Conservation (phyloP, 306 rosid species). For the Dalbergia cochinchinensis region DNA sequence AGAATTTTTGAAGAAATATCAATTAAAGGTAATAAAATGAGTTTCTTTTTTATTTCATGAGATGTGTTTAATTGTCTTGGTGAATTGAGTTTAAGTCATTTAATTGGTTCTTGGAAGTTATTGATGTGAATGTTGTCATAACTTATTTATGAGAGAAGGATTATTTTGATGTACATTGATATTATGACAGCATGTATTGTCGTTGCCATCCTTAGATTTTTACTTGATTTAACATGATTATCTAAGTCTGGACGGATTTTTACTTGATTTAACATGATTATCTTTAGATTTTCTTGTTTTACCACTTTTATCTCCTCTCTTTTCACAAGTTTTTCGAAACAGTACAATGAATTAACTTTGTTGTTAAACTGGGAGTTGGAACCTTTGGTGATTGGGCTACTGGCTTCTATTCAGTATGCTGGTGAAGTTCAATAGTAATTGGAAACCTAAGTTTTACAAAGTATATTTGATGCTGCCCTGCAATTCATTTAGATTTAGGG, state of each 20-base stretch:
- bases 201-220: conserved; percentile 23
- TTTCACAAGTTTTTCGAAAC: too few species aligned
- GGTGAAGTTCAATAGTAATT: conserved; percentile 2
- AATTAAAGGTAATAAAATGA: conserved; percentile 65
- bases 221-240: conserved; percentile 37
- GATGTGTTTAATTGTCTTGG: conserved; percentile 21
- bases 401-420: conserved; percentile 4
- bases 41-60: neutral
- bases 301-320: too few species aligned
- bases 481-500: neutral
- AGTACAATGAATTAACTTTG: too few species aligned
- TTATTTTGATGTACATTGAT: conserved; percentile 21
- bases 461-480: neutral
- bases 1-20: conserved; percentile 74
- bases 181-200: conserved; percentile 6
- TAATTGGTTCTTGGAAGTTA: conserved; percentile 18
- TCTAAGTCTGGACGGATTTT: conserved; percentile 19
- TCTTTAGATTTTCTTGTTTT: too few species aligned
- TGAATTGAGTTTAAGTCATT: conserved; percentile 15
- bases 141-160: conserved; percentile 17
- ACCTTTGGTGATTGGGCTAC: neutral
- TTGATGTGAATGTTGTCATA: neutral
- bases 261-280: too few species aligned
- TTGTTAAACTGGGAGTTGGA: conserved; percentile 6
- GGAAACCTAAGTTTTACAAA: conserved; percentile 8